These are phyloP conservation scores for Apophysomyces elegans DNA, from an alignment of 371 early-diverging fungal species.

Conservation along the genomic window DNA sequence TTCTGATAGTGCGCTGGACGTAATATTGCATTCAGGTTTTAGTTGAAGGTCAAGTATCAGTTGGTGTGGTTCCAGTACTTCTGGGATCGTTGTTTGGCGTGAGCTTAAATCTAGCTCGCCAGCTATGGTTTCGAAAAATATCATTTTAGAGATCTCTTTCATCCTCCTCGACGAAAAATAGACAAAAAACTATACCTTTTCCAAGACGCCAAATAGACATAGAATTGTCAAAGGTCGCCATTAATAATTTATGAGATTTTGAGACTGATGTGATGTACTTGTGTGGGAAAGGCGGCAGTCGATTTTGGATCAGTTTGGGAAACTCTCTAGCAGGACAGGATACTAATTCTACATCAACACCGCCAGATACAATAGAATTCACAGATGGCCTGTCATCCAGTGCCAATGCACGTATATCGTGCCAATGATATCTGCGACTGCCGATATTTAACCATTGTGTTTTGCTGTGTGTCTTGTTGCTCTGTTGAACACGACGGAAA, in stretches of 20 bases:
- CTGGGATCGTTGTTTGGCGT: slow-evolving; percentile 35
- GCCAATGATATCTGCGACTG: slow-evolving; percentile 86
- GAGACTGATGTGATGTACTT: slow-evolving; percentile 72
- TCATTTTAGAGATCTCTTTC: not conserved
- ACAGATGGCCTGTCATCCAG: slow-evolving; percentile 64
- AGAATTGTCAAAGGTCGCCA: slow-evolving; percentile 62
- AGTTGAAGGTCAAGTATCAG: slow-evolving; percentile 67
- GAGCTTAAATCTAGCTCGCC: slow-evolving; percentile 14
- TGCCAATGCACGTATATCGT: slow-evolving; percentile 89
- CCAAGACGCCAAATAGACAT: slow-evolving; percentile 86
- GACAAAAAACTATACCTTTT: slow-evolving; percentile 30
- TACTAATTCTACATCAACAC: slow-evolving; percentile 78
- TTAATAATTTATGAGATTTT: slow-evolving; percentile 59
- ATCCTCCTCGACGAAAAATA: too few species aligned
- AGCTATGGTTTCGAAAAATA: slow-evolving; percentile 15
- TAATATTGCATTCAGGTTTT: slow-evolving; percentile 65
- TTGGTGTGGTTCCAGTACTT: slow-evolving; percentile 66
- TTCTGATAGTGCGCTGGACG: slow-evolving; percentile 78
- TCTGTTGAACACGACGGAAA: slow-evolving; percentile 56
- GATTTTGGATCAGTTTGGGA: slow-evolving; percentile 67
- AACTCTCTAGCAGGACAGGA: slow-evolving; percentile 69
- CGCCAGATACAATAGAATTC: slow-evolving; percentile 83
- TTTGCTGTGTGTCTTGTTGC: slow-evolving; percentile 17
- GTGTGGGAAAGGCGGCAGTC: slow-evolving; percentile 81
- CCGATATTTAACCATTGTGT: slow-evolving; percentile 76